phyloP scores from a whole-genome alignment of 2,329 filamentous ascomycete species.

The Intubia oerlemansii region DNA sequence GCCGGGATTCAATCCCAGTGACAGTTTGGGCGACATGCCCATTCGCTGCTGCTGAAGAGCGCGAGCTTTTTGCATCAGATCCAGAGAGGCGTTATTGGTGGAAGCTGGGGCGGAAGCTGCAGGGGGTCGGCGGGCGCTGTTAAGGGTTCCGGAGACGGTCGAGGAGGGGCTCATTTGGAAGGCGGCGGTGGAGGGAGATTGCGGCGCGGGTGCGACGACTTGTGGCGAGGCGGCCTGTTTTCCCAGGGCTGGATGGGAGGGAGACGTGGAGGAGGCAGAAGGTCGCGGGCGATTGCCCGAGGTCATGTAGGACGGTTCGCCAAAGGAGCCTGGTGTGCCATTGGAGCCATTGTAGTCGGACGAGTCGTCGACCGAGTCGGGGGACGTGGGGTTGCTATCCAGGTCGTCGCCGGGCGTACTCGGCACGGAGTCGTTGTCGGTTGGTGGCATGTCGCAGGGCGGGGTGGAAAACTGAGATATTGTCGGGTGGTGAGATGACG shows the following conservation, averaged over 20 bases:
- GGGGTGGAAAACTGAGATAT: no score
- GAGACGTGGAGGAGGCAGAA: conserved; percentile 5
- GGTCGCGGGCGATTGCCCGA: no score
- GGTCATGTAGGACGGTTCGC: no score
- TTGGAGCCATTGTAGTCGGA: conserved; percentile 27
- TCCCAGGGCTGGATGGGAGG: not conserved
- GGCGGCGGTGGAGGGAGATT: conserved; percentile 29
- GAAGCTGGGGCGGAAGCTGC: conserved; percentile 13
- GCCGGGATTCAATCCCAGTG: no score
- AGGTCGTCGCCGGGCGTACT: conserved; percentile 24
- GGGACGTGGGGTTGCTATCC: conserved; percentile 19
- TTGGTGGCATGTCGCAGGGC: conserved; percentile 12
- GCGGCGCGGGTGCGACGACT: no score
- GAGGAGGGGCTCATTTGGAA: conserved; percentile 56
- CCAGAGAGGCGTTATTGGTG: conserved; percentile 17
- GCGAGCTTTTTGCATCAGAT: conserved; percentile 19
- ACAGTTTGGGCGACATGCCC: conserved; percentile 13
- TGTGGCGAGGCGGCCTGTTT: conserved; percentile 27
- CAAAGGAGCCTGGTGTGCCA: conserved; percentile 16
- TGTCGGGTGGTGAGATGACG: no score
- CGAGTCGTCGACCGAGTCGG: conserved; percentile 20
- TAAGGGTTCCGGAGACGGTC: conserved; percentile 61
- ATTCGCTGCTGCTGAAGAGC: conserved; percentile 16
- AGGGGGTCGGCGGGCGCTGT: conserved; percentile 33
- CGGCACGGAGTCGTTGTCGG: conserved; percentile 17